Evolutionary conservation across 768 basidiomycete genomes (phyloP), one percentile per base, ranked within the genome.

Genomic region (Ramaria rubella): DNA sequence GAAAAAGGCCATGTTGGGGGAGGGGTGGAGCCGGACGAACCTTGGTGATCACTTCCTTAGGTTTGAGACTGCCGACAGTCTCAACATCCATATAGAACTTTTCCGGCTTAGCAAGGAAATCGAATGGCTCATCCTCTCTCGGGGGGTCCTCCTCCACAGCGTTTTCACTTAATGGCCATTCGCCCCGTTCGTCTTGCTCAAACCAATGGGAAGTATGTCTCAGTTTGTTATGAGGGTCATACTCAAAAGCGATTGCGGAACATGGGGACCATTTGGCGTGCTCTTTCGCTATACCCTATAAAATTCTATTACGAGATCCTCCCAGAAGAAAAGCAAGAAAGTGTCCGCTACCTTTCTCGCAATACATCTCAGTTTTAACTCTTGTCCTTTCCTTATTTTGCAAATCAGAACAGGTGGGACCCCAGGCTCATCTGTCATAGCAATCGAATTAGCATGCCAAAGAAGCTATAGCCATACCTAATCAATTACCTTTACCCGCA

Each of bases 231-330:
- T 97, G 81, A 12, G 96, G 96, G 70, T 99, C 96, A 61, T 99
- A 99, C 73, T 99, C 96, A 61, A 95, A 98, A 7, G 86, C 83
- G 17, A 99, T 86, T 7, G 96, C 93, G 1, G 93, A 89, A 59
- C 94, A 90, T 12, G 96, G 95, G 0, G 93, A 95, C 92, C 95
- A 99, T 73, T 99, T 99, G 12, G 96, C 94, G 67, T 99, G 96
- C 68, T 96, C 93, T 75, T 97, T 97, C 3, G 95, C 93, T 58
- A 96, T 86, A 40, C 95, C 95, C 95, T 97, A 64, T 24, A 50
- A 30, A 45, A 8, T 49, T 42, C 30, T 9, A 36, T 24, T 8
- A 44, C 31, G 29, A 30, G 38, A 30, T 40, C 40, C 36, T 42
- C n/a, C n/a, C 40, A 42, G 40, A 40, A 42, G 8, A 42, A 27